Evolutionary conservation across 2,329 filamentous ascomycete genomes (phyloP), one percentile per base, ranked within the genome.

Genomic region (Capronia americana): DNA sequence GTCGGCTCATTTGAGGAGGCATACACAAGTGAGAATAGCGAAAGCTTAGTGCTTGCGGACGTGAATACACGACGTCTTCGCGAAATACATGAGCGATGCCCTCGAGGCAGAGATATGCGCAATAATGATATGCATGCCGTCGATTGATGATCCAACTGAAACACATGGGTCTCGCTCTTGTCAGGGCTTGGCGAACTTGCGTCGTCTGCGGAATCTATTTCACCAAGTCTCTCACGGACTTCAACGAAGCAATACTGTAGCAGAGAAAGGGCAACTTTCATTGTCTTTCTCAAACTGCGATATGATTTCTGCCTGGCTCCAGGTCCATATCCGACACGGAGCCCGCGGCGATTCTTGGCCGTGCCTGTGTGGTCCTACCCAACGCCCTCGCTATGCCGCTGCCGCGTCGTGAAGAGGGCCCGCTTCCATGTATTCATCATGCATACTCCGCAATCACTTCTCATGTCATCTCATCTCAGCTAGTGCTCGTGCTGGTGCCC

Each of bases 311-410:
- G 14, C 38, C 14, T 44, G 6, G 6, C 8, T 44, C 38, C 38
- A 44, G 17, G 17, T 20, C 38, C 14, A 17, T 14, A n/a, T 41
- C 17, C 38, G 17, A n/a, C 38, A n/a, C 17, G 17, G 6, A 5
- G 38, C 17, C 3, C 38, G 14, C 17, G 14, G 38, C 38, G 5
- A n/a, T 44, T 44, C 17, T 44, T 7, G 14, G 17, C 48, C 48
- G 17, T 28, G 11, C 24, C 48, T 26, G 10, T 17, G 4, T 26
- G 10, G 8, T 51, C 48, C 11, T 17, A 7, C 20, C 24, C 48
- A 51, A 62, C 64, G 64, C 64, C 64, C 34, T 50, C 59, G 64
- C 64, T 62, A 66, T 62, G 64, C 58, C 41, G 5, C 17, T 53
- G 14, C 57, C 26, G 32, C 30, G n/a, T 12, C 23, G n/a, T 41